These are phyloP conservation scores for Rhypophila decipiens DNA, from an alignment of 495 filamentous ascomycete genomes.

Conservation along the genomic window DNA sequence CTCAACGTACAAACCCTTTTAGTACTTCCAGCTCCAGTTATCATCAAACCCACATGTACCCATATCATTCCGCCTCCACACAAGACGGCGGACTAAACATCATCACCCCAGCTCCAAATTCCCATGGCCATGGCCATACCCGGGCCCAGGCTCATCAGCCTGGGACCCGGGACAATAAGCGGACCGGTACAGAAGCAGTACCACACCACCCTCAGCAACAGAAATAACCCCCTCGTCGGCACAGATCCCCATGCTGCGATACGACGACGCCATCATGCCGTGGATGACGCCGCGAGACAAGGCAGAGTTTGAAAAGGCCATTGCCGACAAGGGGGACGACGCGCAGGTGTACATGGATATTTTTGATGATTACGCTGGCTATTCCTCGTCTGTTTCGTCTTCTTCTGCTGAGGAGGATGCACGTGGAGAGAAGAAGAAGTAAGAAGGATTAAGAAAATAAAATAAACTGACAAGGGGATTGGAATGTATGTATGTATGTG, in stretches of 20 bases:
- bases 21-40: too few relatives aligned
- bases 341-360: constrained; percentile 19
- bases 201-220: background rate
- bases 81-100: background rate
- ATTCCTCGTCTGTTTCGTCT: background rate
- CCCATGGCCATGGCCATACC: too few relatives aligned
- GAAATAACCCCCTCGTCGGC: background rate
- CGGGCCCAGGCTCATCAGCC: too few relatives aligned
- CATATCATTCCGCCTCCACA: too few relatives aligned
- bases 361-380: constrained; percentile 8
- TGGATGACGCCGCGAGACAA: constrained; percentile 10
- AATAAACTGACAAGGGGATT: too few relatives aligned
- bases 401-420: background rate
- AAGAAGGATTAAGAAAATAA: too few relatives aligned
- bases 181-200: background rate
- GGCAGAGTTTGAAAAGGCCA: constrained; percentile 1
- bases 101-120: background rate
- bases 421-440: background rate
- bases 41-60: too few relatives aligned
- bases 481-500: too few relatives aligned
- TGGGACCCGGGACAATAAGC: background rate
- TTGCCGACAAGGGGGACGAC: constrained; percentile 2
- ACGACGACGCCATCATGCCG: background rate
- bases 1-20: too few relatives aligned
- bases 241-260: background rate